Conservation (phyloP, 495 filamentous ascomycete species). For the Penicillium paradoxum region DNA sequence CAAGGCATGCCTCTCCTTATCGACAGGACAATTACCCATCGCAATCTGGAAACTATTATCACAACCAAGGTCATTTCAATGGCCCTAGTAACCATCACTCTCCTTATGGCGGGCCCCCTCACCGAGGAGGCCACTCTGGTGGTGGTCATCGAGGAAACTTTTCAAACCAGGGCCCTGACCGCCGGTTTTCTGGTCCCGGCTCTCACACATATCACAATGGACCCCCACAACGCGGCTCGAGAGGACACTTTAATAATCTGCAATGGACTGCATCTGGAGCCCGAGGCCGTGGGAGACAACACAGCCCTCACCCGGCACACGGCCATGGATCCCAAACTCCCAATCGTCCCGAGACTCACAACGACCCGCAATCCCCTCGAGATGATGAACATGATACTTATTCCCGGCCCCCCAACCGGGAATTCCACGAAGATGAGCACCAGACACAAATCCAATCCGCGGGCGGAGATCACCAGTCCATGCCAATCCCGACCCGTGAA, state of each 20-base stretch:
- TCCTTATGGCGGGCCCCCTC: constrained; percentile 41
- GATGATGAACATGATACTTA: constrained; percentile 54
- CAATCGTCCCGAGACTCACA: constrained; percentile 25
- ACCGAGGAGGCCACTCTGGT: constrained; percentile 51
- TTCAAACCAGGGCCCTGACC: constrained; percentile 48
- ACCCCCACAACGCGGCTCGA: constrained; percentile 25
- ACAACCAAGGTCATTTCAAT: constrained; percentile 50
- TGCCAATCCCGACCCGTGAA: constrained; percentile 46
- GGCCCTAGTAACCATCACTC: constrained; percentile 49
- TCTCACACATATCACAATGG: constrained; percentile 25
- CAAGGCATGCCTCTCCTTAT: constrained; percentile 48
- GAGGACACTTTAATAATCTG: constrained; percentile 52
- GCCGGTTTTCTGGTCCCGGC: constrained; percentile 32
- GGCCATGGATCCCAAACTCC: constrained; percentile 25
- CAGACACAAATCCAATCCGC: constrained; percentile 33
- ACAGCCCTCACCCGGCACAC: constrained; percentile 30
- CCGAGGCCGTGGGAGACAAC: constrained; percentile 26
- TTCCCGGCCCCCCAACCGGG: constrained; percentile 55
- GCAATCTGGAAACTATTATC: constrained; percentile 48
- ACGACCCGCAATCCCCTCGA: constrained; percentile 31
- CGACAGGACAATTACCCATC: constrained; percentile 43
- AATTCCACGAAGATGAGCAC: constrained; percentile 60
- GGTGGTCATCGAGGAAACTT: constrained; percentile 45
- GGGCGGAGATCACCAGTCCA: constrained; percentile 32
- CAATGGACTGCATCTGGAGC: constrained; percentile 54